Evolutionary conservation across 2,329 filamentous ascomycete genomes (phyloP).

Genomic region (Neopestalotiopsis sp.): DNA sequence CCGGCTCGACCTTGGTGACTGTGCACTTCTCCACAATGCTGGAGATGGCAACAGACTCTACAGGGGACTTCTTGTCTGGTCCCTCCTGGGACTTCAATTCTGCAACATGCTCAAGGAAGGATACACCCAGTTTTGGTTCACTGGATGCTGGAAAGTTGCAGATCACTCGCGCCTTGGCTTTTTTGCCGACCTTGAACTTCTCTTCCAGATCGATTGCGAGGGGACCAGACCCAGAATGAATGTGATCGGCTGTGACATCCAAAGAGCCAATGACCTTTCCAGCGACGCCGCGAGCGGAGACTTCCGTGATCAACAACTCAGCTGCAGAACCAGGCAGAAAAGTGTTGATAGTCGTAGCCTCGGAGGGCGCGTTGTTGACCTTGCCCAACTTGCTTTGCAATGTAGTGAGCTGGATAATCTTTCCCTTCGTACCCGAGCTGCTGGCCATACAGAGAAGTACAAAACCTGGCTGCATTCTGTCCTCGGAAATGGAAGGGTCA

Average conservation of each 20-base stretch:
- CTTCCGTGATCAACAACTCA: slow-evolving; percentile 81
- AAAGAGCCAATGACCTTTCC: slow-evolving; percentile 93
- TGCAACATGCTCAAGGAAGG: slow-evolving; percentile 82
- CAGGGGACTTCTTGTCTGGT: slow-evolving; percentile 50
- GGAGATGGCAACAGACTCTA: slow-evolving; percentile 70
- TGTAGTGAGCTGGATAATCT: slow-evolving; percentile 85
- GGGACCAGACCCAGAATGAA: slow-evolving; percentile 82
- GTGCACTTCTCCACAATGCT: slow-evolving; percentile 78
- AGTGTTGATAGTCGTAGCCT: slow-evolving; percentile 85
- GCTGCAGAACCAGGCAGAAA: slow-evolving; percentile 93
- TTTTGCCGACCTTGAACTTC: slow-evolving; percentile 82
- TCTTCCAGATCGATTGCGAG: slow-evolving; percentile 73
- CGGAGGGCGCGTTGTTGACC: slow-evolving; percentile 66
- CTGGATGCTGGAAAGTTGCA: slow-evolving; percentile 84
- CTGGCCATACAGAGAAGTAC: slow-evolving; percentile 85
- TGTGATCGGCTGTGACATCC: slow-evolving; percentile 86
- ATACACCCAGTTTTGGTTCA: slow-evolving; percentile 84
- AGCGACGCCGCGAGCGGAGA: slow-evolving; percentile 73
- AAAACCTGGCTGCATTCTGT: slow-evolving; percentile 78
- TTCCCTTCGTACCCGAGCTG: slow-evolving; percentile 75
- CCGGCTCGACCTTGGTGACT: slow-evolving; percentile 78
- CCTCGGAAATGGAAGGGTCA: slow-evolving; percentile 66
- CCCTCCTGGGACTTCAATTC: slow-evolving; percentile 61
- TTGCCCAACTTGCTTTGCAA: slow-evolving; percentile 73
- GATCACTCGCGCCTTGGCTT: slow-evolving; percentile 84